These are phyloP conservation scores for Angomonas deanei DNA, from an alignment of 208 protist species.

Conservation along the genomic window DNA sequence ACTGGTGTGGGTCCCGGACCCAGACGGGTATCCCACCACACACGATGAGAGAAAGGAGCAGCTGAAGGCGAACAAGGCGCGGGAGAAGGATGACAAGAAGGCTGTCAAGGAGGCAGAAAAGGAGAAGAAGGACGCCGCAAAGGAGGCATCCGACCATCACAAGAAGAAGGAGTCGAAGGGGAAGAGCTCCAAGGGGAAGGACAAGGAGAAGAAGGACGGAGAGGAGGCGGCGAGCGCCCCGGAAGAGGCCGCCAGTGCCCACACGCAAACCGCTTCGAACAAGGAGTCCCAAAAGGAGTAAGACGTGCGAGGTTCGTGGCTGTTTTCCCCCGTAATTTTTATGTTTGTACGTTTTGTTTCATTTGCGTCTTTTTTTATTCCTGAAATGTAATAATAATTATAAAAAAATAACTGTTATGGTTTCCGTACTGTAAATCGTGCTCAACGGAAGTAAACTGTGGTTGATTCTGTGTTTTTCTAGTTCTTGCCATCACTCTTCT, in stretches of 20 bases:
- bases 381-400: background rate
- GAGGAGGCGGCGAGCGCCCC: background rate
- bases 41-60: constrained; percentile 32
- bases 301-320: background rate
- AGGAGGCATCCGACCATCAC: constrained; percentile 1
- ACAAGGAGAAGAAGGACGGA: background rate
- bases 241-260: background rate
- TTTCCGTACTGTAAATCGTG: too few species aligned
- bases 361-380: constrained; percentile 18
- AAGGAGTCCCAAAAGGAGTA: background rate
- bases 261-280: too few species aligned
- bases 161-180: constrained; percentile 17
- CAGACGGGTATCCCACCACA: constrained; percentile 31
- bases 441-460: too few species aligned
- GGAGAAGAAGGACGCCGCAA: constrained; percentile 12
- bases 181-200: constrained; percentile 19
- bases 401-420: too few species aligned
- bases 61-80: constrained; percentile 30
- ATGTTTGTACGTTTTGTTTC: too few species aligned
- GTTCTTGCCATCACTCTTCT: too few species aligned
- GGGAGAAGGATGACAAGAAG: constrained; percentile 19
- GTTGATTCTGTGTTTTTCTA: too few species aligned
- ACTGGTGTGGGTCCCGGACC: constrained; percentile 49
- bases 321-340: background rate
- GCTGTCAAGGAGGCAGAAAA: constrained; percentile 13